Conservation (phyloP, 148 eudicot genomes). For the Rhododendron simsii region DNA sequence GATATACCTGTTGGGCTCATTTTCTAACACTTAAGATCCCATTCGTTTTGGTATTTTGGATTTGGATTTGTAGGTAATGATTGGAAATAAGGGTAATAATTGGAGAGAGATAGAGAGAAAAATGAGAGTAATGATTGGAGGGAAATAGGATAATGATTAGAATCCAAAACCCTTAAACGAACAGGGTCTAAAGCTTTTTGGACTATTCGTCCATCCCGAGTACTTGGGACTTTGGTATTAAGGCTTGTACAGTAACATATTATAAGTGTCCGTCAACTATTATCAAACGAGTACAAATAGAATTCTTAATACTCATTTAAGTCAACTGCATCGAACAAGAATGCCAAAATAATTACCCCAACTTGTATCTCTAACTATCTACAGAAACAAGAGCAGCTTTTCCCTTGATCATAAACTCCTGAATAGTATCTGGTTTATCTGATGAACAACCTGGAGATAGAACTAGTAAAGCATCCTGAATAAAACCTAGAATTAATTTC, state of each 20-base stretch:
- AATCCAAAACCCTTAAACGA: too few relatives aligned
- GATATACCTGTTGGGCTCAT: background rate
- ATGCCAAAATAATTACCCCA: slow-evolving; percentile 41
- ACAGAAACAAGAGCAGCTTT: slow-evolving; percentile 93
- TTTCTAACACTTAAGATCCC: background rate
- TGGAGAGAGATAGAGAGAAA: too few relatives aligned
- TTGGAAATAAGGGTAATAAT: too few relatives aligned
- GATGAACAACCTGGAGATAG: slow-evolving; percentile 88
- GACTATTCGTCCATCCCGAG: too few relatives aligned
- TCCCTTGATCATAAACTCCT: slow-evolving; percentile 70
- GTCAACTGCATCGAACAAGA: background rate
- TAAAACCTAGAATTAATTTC: background rate
- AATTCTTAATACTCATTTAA: background rate
- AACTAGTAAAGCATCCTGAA: slow-evolving; percentile 78
- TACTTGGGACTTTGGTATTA: background rate
- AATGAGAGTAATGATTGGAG: too few relatives aligned
- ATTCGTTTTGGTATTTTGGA: too few relatives aligned
- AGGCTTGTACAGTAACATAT: background rate
- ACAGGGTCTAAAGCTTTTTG: background rate
- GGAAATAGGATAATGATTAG: too few relatives aligned
- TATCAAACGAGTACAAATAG: background rate
- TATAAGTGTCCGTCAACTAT: background rate
- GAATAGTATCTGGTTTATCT: slow-evolving; percentile 70
- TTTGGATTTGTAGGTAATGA: too few relatives aligned
- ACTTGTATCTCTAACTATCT: slow-evolving; percentile 75